Conservation (phyloP, 108 stramenopile genomes). For the Cylindrotheca closterium region DNA sequence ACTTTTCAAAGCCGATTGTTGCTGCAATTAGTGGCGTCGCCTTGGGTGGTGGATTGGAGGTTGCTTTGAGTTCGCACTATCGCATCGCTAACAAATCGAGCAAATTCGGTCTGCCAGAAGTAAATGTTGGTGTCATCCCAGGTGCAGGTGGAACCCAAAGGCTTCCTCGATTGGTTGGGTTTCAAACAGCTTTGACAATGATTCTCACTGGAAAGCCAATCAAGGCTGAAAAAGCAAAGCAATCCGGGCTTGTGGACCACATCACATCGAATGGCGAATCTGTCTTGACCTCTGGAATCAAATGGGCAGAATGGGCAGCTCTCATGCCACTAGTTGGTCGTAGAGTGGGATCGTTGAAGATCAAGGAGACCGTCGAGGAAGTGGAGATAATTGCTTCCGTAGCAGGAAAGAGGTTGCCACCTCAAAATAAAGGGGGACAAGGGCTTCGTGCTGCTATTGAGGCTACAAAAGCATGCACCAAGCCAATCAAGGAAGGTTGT, state of each 20-base stretch:
- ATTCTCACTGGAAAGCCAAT: constrained; percentile 80
- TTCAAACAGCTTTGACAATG: constrained; percentile 74
- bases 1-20: constrained; percentile 90
- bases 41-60: constrained; percentile 94
- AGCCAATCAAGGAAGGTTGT: constrained; percentile 63
- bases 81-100: constrained; percentile 60
- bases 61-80: constrained; percentile 92
- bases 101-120: constrained; percentile 92
- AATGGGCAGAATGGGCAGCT: constrained; percentile 68
- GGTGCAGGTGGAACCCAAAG: constrained; percentile 98
- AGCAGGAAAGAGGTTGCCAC: constrained; percentile 64
- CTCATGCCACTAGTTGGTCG: constrained; percentile 41
- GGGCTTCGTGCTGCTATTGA: constrained; percentile 63
- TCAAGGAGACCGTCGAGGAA: constrained; percentile 42
- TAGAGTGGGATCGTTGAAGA: constrained; percentile 42
- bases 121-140: constrained; percentile 94
- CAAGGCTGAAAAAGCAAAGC: constrained; percentile 51
- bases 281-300: constrained; percentile 43
- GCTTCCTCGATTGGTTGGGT: constrained; percentile 85
- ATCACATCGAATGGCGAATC: constrained; percentile 22
- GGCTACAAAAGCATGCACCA: constrained; percentile 77
- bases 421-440: constrained; percentile 67
- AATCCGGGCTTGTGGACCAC: constrained; percentile 60
- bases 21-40: constrained; percentile 90
- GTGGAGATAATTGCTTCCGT: constrained; percentile 57